Base-by-base conservation (phyloP, 371 early-diverging fungal species). In the Syncephalastrum monosporum region DNA sequence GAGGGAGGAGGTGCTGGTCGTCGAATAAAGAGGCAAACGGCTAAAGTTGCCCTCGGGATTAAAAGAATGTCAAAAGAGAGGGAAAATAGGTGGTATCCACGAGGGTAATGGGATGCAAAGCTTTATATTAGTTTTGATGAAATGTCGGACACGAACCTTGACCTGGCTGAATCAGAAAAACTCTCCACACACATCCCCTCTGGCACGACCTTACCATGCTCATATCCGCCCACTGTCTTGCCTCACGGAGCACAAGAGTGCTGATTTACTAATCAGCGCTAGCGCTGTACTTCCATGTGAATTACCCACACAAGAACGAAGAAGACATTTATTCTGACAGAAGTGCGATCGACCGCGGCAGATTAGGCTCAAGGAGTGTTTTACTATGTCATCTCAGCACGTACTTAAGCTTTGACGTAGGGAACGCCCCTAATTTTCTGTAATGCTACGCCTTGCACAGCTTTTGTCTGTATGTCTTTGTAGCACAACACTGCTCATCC, bases 281-380 rank as follows among this genome's bases (percentile, higher is more conserved):
- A 54, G 50, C 48, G 23, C 53, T 52, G 54, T 47, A 48, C 47
- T 51, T 56, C 46, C 64, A 64, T 64, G 64, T 64, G 64, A 64
- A 64, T 59, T 59, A 64, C 64, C 64, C 64, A 64, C 56, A 57
- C 52, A 25, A 43, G 43, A 38, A 46, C 50, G 53, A 52, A 15
- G 6, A 33, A 33, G 38, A 33, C 10, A 10, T 33, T 10, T 10
- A 33, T 33, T 5, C 38, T 33, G 38, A 33, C 38, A 33, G 38
- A 33, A 33, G 10, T 33, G 38, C 12, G 38, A 33, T 33, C 38
- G 38, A 12, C 38, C 38, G 38, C 38, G 38, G 12, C 38, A 33
- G 38, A 33, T 33, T 33, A 33, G 12, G 38, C 38, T 33, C 38
- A 33, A 33, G 38, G 38, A 33, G 38, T 33, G 38, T 33, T 33